Evolutionary conservation across 2,329 filamentous ascomycete species (phyloP), one percentile per base, ranked within the genome.

Genomic region (Epichloe uncinata): DNA sequence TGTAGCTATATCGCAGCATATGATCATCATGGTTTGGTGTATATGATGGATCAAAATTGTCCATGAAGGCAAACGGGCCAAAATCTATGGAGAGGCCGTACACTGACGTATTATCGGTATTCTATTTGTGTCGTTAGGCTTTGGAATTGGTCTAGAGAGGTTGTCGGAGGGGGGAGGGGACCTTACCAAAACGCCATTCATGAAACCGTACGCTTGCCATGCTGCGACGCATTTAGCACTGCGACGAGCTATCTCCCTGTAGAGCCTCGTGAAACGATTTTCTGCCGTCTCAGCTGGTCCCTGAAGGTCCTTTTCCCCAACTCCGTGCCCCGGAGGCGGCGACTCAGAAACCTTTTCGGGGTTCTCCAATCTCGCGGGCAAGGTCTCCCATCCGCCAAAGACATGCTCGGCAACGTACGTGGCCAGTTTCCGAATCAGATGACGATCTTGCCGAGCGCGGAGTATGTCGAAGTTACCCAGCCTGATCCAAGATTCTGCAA

Each of bases 201-300:
- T 97, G 70, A 98, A 98, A n/a, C 88, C 93, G 61, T 97, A 97
- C 0, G 88, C 89, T 70, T 98, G 94, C 91, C 93, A 97, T 57
- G 84, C 79, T 11, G 93, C 93, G 2, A 97, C 90, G 0, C 86
- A 94, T 52, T 77, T 74, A 1, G 93, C 93, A 62, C 96, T 98
- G 34, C 87, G 79, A 41, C 88, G 81, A 4, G 82, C 82, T 50
- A 98, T 82, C 60, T 95, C 89, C 36, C 93, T 82, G 65, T 94
- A 98, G 1, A 98, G 71, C n/a, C 90, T 78, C 0, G 85, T 75
- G 64, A 93, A 98, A 34, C 91, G 79, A 63, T 98, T 98, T 62
- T 96, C 85, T 52, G 84, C 79, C 4, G 77, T 69, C 2, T 81
- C 80, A 2, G 75, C 66, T 5, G 80, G 75, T 2, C 87, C 88